A percentile compares a stretch with the other conserved stretches of the same genome.
phyloP scores from a whole-genome alignment of 306 rosid genomes.

The Luffa aegyptiaca region DNA sequence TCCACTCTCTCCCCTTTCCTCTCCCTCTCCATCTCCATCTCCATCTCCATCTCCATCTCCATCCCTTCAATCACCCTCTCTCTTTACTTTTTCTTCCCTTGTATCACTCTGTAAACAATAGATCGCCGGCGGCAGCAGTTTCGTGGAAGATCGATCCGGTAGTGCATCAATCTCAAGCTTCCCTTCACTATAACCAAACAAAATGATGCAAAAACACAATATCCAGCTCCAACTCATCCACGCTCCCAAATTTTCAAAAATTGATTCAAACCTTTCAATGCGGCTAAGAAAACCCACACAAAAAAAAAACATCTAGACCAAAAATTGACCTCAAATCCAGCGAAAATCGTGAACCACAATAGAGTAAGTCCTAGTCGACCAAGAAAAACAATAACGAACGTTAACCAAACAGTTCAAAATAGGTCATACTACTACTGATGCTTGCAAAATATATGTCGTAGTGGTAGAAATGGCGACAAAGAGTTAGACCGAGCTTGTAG shows the following conservation, averaged over 20 bases:
- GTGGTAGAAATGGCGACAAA: conserved; percentile 49
- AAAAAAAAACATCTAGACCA: not conserved
- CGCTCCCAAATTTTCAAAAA: not conserved
- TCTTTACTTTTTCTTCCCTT: no score
- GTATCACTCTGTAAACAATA: no score
- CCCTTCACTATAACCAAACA: no score
- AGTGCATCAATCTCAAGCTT: not conserved
- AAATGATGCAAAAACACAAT: not conserved
- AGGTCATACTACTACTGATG: conserved; percentile 30
- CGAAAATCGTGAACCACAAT: no score
- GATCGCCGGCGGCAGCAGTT: no score
- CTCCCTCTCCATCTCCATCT: no score
- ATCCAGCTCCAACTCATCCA: not conserved
- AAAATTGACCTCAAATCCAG: not conserved
- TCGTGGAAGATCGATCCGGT: no score
- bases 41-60: no score
- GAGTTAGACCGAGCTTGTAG: conserved; percentile 48
- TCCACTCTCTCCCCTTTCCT: no score
- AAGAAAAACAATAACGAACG: not conserved
- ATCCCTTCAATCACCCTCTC: no score
- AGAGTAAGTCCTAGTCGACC: not conserved
- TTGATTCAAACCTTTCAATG: not conserved
- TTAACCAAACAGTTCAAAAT: not conserved
- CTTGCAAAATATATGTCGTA: conserved; percentile 24
- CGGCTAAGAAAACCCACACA: not conserved